Percentiles rank a stretch among this genome's conserved stretches.
Evolutionary conservation across 1,284 basidiomycete species (phyloP).

Genomic region (Tremellales sp.): DNA sequence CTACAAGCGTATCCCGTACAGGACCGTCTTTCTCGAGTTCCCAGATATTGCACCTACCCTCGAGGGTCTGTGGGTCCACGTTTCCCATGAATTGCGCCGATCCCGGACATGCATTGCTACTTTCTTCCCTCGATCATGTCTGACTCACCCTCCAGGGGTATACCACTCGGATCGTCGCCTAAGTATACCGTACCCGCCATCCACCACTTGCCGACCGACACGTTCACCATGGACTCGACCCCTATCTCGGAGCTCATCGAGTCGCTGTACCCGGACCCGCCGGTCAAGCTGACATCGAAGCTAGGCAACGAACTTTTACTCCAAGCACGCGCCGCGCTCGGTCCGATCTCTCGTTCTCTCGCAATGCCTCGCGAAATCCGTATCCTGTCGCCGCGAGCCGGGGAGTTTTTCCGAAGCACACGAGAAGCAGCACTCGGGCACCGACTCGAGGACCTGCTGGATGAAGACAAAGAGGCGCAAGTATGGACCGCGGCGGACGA

Average conservation of each 20-base stretch:
- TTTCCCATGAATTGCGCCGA: too few species aligned
- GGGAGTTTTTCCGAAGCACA: slow-evolving; percentile 2
- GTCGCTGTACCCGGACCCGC: slow-evolving; percentile 50
- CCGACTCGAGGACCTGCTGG: not conserved
- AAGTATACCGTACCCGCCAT: slow-evolving; percentile 66
- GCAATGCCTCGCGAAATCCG: slow-evolving; percentile 1
- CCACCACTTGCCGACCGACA: slow-evolving; percentile 56
- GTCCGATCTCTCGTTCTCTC: not conserved
- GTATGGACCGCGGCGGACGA: not conserved
- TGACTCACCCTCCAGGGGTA: slow-evolving; percentile 52
- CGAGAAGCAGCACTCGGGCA: not conserved
- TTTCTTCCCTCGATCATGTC: not conserved
- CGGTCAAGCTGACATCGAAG: slow-evolving; percentile 42
- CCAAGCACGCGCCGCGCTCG: not conserved
- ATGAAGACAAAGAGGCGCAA: not conserved
- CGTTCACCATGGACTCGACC: slow-evolving; percentile 56
- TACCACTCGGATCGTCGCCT: slow-evolving; percentile 57
- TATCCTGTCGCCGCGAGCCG: slow-evolving; percentile 2
- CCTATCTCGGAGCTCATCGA: slow-evolving; percentile 55
- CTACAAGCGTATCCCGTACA: slow-evolving; percentile 64
- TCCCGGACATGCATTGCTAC: not conserved
- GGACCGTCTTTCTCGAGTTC: slow-evolving; percentile 65
- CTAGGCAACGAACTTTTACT: not conserved
- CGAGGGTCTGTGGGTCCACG: slow-evolving; percentile 52
- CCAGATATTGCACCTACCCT: slow-evolving; percentile 62